Evolutionary conservation across 768 basidiomycete species (phyloP), one percentile per base, ranked within the genome.

Genomic region (Stropharia rugosoannulata): DNA sequence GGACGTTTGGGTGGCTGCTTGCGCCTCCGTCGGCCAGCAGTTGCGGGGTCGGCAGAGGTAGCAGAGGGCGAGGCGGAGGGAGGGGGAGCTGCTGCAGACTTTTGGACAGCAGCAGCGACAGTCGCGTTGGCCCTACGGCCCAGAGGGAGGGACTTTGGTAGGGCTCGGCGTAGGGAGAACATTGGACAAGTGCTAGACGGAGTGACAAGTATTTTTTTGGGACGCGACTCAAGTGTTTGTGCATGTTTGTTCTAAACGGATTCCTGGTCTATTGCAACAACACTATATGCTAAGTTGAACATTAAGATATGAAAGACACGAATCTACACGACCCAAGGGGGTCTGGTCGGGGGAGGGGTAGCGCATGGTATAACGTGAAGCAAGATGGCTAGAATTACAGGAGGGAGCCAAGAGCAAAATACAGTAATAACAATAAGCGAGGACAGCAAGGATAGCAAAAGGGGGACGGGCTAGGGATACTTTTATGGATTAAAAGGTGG

Each of bases 401-500:
- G 62, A 59, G 54, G 62, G 61, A 60, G 64, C 62, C 59, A 53
- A 60, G 63, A 62, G 61, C 64, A 75, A 78, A 76, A 76, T 78
- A 80, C 77, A 76, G 68, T 66, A 80, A 78, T 78, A 78, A 78
- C 62, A 62, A 78, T 78, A 78, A 63, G 61, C 57, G 56, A 59
- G 39, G 65, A 68, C 45, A 62, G 65, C 65, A 63, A 64, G 22
- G 50, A 59, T 41, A 48, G 58, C 25, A 55, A 45, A n/a, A 51
- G 42, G 52, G 62, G 55, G 48, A 60, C 53, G 49, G 58, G 44
- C 16, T 49, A 27, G 43, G 44, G 54, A 16, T 62, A 62, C 60
- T 66, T 66, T 64, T 70, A 19, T 44, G 47, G 27, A 55, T 73
- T 65, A 88, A 64, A 89, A 89, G 2, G 87, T 88, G 39, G 87